These are phyloP conservation scores for Epichloe hybrida DNA, from an alignment of 2,329 filamentous ascomycete genomes.

Conservation along the genomic window DNA sequence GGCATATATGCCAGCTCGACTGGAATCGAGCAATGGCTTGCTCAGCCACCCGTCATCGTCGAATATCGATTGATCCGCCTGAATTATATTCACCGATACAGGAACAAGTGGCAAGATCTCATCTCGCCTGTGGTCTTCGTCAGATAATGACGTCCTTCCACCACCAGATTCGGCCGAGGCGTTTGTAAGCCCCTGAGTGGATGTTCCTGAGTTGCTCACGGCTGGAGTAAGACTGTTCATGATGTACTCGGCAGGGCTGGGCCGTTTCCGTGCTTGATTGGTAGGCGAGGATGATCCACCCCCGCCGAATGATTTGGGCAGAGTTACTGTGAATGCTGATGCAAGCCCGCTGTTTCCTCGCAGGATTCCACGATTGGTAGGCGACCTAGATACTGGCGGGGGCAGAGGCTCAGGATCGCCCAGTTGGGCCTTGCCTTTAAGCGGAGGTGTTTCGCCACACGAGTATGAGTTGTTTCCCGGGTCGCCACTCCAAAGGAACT, in stretches of 20 bases:
- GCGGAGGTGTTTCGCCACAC: slow-evolving; percentile 47
- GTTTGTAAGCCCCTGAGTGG: slow-evolving; percentile 32
- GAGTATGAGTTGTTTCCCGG: slow-evolving; percentile 43
- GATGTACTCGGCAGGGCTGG: slow-evolving; percentile 49
- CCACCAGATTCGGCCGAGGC: slow-evolving; percentile 31
- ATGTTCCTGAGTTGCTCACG: slow-evolving; percentile 26
- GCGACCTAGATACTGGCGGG: slow-evolving; percentile 45
- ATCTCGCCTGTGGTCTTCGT: slow-evolving; percentile 37
- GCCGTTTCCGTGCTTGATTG: slow-evolving; percentile 34
- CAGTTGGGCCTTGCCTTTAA: slow-evolving; percentile 31
- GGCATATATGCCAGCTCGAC: slow-evolving; percentile 35
- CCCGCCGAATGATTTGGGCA: slow-evolving; percentile 33
- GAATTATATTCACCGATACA: slow-evolving; percentile 35
- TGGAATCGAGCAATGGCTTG: slow-evolving; percentile 42
- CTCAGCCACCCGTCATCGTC: slow-evolving; percentile 55
- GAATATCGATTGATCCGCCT: slow-evolving; percentile 51
- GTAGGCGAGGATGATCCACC: slow-evolving; percentile 30
- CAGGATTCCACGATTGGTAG: slow-evolving; percentile 38
- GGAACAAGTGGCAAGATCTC: slow-evolving; percentile 34
- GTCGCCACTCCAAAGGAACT: slow-evolving; percentile 38
- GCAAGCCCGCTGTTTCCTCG: slow-evolving; percentile 42
- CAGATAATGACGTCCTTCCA: slow-evolving; percentile 37
- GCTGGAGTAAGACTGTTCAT: slow-evolving; percentile 39
- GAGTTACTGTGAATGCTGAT: slow-evolving; percentile 40
- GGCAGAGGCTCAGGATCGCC: slow-evolving; percentile 33